A percentile compares a stretch with the other conserved stretches of the same genome.
Evolutionary conservation across 345 rosid genomes (phyloP).

Genomic region (Salix caprea): DNA sequence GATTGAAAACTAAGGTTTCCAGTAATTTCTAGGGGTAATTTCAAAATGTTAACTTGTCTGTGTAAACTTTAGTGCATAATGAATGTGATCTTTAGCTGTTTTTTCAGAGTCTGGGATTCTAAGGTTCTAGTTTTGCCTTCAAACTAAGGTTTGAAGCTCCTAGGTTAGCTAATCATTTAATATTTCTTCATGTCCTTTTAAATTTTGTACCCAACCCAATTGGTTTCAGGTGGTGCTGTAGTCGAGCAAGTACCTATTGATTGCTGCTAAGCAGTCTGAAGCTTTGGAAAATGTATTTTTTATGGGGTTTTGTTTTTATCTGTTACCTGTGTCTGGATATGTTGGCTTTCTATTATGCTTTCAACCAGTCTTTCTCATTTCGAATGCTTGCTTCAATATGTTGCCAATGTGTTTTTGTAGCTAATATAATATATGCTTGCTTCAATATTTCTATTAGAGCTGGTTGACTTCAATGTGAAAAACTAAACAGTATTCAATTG

Average conservation of each 20-base stretch:
- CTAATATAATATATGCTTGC: neutral
- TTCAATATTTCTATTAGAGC: no score
- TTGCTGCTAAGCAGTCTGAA: neutral
- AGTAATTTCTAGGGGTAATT: neutral
- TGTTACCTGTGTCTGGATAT: neutral
- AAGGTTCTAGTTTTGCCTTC: neutral
- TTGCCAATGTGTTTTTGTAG: neutral
- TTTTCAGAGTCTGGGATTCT: neutral
- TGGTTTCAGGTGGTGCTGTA: no score
- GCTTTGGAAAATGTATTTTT: neutral
- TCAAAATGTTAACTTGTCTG: neutral
- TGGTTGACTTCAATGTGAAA: neutral
- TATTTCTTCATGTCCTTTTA: no score
- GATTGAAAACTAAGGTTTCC: neutral
- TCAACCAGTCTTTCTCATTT: neutral
- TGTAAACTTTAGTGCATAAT: neutral
- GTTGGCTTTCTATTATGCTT: neutral
- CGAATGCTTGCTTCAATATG: neutral
- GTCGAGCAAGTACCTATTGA: no score
- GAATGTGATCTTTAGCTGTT: neutral
- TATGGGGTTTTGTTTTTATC: neutral
- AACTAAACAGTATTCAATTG: neutral
- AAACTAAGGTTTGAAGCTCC: neutral
- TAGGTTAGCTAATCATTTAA: no score
- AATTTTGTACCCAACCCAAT: no score